Evolutionary conservation across 805 yeast genomes (phyloP), one percentile per base, ranked within the genome.

Genomic region (Isabelozyma heimii): DNA sequence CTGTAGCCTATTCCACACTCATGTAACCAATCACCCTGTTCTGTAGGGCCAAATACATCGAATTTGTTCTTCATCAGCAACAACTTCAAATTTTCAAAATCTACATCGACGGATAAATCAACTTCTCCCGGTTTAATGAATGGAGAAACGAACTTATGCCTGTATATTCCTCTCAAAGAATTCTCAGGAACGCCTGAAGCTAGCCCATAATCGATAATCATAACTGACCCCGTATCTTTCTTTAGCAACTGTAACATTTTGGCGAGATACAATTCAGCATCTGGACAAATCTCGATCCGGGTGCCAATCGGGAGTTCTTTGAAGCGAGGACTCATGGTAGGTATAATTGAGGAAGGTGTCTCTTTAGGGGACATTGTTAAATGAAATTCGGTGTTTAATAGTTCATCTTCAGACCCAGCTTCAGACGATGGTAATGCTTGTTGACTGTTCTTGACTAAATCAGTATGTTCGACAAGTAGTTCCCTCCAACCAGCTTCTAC

Each of bases 81-180:
- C 15, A n/a, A 12, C 17, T 47, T 67, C 46, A 89, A 64, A 20
- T 85, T 85, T 27, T 73, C 77, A 61, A 89, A 89, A 63, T 89
- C 96, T 10, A 89, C 96, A 61, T 89, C 95, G 0, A 86, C 84
- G 0, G 95, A 87, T 28, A 89, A 70, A 67, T 89, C 96, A 3
- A 87, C 91, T 35, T 81, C 79, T 1, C 96, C 96, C 0, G 94
- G 94, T 12, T 75, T 73, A n/a, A 64, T 72, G 50, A 87, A 85
- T 1, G 96, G 96, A 17, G 84, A 80, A 0, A 86, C 91, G 57
- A 89, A 78, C 55, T 80, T 79, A 63, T 89, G 95, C 53, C 81
- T 71, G 55, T 78, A 75, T 52, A 89, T 88, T 0, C 90, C 96
- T 33, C 96, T 73, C 35, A 89, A 72, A 0, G 91, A 75, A 56